Percentiles rank a stretch among this genome's conserved stretches.
phyloP scores from a whole-genome alignment of 208 protist genomes.

The Wallacemonas sp. region DNA sequence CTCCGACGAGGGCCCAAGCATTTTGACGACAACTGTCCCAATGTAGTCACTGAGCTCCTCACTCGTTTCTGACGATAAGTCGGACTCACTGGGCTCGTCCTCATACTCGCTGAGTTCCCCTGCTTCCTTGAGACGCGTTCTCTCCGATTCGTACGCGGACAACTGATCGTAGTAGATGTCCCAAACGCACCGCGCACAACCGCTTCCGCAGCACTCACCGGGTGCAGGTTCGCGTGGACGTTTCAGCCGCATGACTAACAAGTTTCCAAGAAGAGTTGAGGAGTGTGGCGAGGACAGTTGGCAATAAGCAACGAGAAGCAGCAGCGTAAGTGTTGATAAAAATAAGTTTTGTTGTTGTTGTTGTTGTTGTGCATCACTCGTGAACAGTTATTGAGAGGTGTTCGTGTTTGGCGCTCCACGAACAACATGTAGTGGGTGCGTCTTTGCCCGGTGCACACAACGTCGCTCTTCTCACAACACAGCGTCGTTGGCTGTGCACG shows the following conservation, averaged over 20 bases:
- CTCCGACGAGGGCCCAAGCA: conserved; percentile 19
- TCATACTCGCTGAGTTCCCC: conserved; percentile 9
- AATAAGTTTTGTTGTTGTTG: background rate
- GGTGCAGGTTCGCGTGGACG: conserved; percentile 64
- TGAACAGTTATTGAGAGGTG: too few species aligned
- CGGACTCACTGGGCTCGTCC: conserved; percentile 18
- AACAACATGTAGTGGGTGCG: too few species aligned
- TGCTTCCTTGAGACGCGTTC: background rate
- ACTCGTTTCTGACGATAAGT: conserved; percentile 19
- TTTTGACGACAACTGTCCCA: conserved; percentile 81
- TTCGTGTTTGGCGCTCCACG: too few species aligned
- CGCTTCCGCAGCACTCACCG: conserved; percentile 85
- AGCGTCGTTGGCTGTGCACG: too few species aligned
- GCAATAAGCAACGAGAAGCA: conserved; percentile 14
- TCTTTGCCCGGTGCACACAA: too few species aligned
- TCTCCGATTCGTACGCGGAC: conserved; percentile 44
- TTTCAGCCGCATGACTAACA: conserved; percentile 14
- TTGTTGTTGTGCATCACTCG: background rate
- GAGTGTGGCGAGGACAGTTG: background rate
- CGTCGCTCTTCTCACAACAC: too few species aligned
- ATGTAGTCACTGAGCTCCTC: conserved; percentile 43
- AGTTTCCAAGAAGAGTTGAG: background rate
- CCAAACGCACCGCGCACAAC: conserved; percentile 87
- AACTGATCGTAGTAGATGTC: conserved; percentile 88
- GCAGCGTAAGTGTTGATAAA: background rate